Evolutionary conservation across 768 basidiomycete species (phyloP).

Genomic region (Leccinum sublutescens): DNA sequence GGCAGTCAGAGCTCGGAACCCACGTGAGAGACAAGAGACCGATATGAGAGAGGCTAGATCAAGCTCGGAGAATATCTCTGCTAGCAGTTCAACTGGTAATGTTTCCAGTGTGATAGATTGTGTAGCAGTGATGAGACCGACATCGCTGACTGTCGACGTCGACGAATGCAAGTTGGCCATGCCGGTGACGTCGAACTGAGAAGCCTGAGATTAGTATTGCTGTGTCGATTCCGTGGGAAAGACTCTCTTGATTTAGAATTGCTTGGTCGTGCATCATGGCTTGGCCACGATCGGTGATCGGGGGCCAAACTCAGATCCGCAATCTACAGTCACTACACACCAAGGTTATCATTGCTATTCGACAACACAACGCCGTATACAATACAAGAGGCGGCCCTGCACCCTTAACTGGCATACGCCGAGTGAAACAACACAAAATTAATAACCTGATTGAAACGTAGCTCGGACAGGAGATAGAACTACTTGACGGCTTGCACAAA

Average conservation of each 20-base stretch:
- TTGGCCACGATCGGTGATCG: background rate
- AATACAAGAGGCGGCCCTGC: background rate
- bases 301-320: background rate
- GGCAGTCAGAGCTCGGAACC: slow-evolving; percentile 55
- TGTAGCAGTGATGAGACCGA: background rate
- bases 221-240: background rate
- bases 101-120: slow-evolving; percentile 36
- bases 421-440: background rate
- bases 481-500: background rate
- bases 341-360: background rate
- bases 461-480: background rate
- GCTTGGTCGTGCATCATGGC: background rate
- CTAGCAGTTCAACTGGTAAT: slow-evolving; percentile 77
- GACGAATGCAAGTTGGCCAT: background rate
- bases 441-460: background rate
- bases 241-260: background rate
- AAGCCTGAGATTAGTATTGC: background rate
- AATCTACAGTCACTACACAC: background rate
- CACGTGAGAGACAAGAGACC: slow-evolving; percentile 59
- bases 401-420: background rate
- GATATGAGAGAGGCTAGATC: slow-evolving; percentile 59
- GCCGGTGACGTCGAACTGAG: background rate
- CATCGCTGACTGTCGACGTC: background rate
- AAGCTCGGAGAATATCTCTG: slow-evolving; percentile 67
- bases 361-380: background rate